Evolutionary conservation across 2,329 filamentous ascomycete genomes (phyloP).

Genomic region (Cordyceps tenuipes): DNA sequence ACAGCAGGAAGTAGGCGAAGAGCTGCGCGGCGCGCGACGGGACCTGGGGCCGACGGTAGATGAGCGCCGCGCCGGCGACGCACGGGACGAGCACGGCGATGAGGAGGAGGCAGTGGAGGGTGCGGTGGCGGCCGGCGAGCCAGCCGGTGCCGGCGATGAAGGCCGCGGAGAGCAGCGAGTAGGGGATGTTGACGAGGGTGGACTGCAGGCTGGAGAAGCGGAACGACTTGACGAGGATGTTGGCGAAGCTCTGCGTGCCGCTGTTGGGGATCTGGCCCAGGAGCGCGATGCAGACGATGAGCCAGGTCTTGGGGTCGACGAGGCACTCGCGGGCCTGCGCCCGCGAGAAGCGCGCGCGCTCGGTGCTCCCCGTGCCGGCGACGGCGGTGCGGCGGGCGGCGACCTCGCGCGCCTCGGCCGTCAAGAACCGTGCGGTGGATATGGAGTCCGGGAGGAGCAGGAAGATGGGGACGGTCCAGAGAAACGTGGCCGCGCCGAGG

Average conservation of each 20-base stretch:
- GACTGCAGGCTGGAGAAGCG: constrained; percentile 47
- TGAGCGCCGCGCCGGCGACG: constrained; percentile 43
- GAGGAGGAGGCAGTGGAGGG: constrained; percentile 44
- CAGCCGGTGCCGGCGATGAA: constrained; percentile 42
- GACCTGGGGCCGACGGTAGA: constrained; percentile 37
- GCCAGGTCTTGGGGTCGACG: constrained; percentile 51
- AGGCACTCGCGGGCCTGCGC: constrained; percentile 46
- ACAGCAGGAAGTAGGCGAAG: constrained; percentile 50
- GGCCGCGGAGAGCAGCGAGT: constrained; percentile 42
- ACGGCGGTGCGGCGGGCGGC: constrained; percentile 38
- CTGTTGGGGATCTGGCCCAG: constrained; percentile 53
- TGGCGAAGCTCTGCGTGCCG: constrained; percentile 51
- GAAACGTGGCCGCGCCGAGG: constrained; percentile 40
- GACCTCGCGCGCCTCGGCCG: constrained; percentile 39
- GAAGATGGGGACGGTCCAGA: constrained; percentile 42
- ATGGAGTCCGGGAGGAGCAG: constrained; percentile 44
- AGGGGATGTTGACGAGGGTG: constrained; percentile 50
- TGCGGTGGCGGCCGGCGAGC: constrained; percentile 42
- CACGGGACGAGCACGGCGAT: constrained; percentile 41
- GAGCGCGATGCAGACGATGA: constrained; percentile 45
- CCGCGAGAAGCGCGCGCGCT: constrained; percentile 40
- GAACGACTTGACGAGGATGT: constrained; percentile 48
- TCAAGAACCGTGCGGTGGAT: constrained; percentile 49
- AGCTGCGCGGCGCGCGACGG: constrained; percentile 36
- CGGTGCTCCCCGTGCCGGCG: constrained; percentile 43